Evolutionary conservation across 1,139 yeast species (phyloP), one percentile per base, ranked within the genome.

Genomic region (Geotrichum candidum): DNA sequence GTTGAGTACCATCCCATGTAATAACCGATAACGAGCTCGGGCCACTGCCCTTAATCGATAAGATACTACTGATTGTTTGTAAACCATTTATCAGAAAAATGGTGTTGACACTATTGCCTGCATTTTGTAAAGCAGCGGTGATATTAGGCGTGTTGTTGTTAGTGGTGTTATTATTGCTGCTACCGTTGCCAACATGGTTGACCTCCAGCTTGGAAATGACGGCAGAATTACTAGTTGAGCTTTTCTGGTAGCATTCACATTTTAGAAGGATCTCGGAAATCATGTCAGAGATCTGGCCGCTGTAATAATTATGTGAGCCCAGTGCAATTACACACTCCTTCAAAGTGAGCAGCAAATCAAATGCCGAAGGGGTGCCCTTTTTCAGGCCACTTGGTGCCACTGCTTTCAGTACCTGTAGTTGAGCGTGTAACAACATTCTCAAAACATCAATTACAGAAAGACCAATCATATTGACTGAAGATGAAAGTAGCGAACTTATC

Each of bases 361-460:
- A 46, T 25, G 59, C 41, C 23, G 59, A 59, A 0, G 65, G 54
- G 2, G n/a, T 18, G 23, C 65, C 60, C 27, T 56, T 27, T n/a
- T 33, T 29, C n/a, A 56, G 56, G n/a, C 52, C 35, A 9, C 54
- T 51, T 10, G 54, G 53, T 15, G 59, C 48, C 2, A 53, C 63
- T 13, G 58, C 31, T 51, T 61, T 61, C 50, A 82, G 73, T 56
- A 83, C 72, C 23, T 78, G 75, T 2, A 51, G 31, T 54, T 63
- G 62, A 25, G 84, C 74, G 70, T 90, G 95, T 56, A 89, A 75
- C 18, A 94, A 74, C 58, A 83, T 83, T 64, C 88, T 84, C 72
- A 89, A 79, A 65, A 87, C 82, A 72, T 92, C 98, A 57, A 91
- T 80, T n/a, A 90, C 89, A n/a, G 97, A 88, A 55, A 94, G 78